phyloP scores from a whole-genome alignment of 768 basidiomycete genomes.

The Amanita jacksonii region DNA sequence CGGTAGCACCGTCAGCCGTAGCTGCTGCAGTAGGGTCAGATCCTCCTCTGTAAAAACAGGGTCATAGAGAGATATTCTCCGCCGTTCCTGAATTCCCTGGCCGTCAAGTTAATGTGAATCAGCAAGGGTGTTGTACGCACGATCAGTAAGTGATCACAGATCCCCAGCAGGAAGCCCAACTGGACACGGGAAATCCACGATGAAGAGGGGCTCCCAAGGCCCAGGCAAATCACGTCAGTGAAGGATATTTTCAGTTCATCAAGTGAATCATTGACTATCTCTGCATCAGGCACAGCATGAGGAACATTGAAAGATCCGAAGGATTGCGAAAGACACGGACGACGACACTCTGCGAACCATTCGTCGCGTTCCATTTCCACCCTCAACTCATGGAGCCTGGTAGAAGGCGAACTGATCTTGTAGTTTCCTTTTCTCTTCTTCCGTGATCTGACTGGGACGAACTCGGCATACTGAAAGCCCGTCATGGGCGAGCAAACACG shows the following conservation, averaged over 20 bases:
- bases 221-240: slow-evolving; percentile 50
- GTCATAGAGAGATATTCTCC: slow-evolving; percentile 50
- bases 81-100: slow-evolving; percentile 29
- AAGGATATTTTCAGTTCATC: slow-evolving; percentile 16
- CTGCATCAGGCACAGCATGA: slow-evolving; percentile 19
- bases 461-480: slow-evolving; percentile 37
- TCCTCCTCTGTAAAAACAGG: slow-evolving; percentile 67
- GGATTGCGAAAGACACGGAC: slow-evolving; percentile 29
- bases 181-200: slow-evolving; percentile 58
- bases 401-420: slow-evolving; percentile 24
- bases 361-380: slow-evolving; percentile 38
- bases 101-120: slow-evolving; percentile 4
- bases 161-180: slow-evolving; percentile 52
- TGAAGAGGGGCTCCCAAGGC: slow-evolving; percentile 60
- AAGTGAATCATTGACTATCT: slow-evolving; percentile 26
- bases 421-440: slow-evolving; percentile 41
- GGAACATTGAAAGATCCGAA: background rate
- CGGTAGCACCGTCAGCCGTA: slow-evolving; percentile 26
- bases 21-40: slow-evolving; percentile 35
- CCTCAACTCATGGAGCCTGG: slow-evolving; percentile 31
- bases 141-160: slow-evolving; percentile 44
- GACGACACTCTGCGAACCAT: slow-evolving; percentile 48
- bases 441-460: slow-evolving; percentile 39
- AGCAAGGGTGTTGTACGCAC: slow-evolving; percentile 34
- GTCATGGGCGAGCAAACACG: slow-evolving; percentile 5